Conservation (phyloP, 495 filamentous ascomycete genomes). For the Lepidopterella palustris region DNA sequence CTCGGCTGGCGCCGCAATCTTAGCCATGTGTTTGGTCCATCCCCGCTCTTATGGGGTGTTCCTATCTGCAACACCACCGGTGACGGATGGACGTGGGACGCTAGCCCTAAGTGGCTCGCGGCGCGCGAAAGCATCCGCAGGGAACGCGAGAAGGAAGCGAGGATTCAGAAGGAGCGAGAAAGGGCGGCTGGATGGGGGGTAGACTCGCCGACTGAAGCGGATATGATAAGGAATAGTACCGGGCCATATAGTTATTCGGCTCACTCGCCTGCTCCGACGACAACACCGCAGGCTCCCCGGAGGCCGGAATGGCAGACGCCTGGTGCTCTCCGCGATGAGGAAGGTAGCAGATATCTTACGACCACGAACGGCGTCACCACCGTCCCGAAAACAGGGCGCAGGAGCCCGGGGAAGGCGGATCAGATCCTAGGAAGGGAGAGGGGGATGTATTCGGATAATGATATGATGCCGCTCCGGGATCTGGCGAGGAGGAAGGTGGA, state of each 20-base stretch:
- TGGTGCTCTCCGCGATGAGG: constrained; percentile 14
- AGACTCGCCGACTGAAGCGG: constrained; percentile 25
- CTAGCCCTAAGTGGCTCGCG: constrained; percentile 46
- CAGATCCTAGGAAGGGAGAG: constrained; percentile 27
- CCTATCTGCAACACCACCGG: constrained; percentile 78
- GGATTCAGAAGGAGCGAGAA: constrained; percentile 31
- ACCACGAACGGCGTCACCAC: constrained; percentile 17
- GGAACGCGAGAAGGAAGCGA: constrained; percentile 27
- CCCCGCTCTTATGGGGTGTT: constrained; percentile 64
- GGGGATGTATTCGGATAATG: constrained; percentile 30
- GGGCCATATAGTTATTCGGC: constrained; percentile 18
- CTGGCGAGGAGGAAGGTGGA: constrained; percentile 30
- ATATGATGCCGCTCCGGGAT: constrained; percentile 21
- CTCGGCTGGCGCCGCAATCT: constrained; percentile 75
- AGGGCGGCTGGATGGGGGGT: constrained; percentile 29
- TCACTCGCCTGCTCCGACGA: constrained; percentile 4
- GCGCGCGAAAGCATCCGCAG: constrained; percentile 30
- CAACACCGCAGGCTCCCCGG: constrained; percentile 12
- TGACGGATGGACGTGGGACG: constrained; percentile 95
- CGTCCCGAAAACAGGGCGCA: constrained; percentile 11
- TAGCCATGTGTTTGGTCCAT: constrained; percentile 72
- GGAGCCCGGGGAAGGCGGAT: constrained; percentile 28
- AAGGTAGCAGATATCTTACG: constrained; percentile 23
- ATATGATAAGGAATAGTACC: constrained; percentile 15
- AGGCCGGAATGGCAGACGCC: constrained; percentile 20